phyloP scores from a whole-genome alignment of 768 basidiomycete species.

The Hericium coralloides region DNA sequence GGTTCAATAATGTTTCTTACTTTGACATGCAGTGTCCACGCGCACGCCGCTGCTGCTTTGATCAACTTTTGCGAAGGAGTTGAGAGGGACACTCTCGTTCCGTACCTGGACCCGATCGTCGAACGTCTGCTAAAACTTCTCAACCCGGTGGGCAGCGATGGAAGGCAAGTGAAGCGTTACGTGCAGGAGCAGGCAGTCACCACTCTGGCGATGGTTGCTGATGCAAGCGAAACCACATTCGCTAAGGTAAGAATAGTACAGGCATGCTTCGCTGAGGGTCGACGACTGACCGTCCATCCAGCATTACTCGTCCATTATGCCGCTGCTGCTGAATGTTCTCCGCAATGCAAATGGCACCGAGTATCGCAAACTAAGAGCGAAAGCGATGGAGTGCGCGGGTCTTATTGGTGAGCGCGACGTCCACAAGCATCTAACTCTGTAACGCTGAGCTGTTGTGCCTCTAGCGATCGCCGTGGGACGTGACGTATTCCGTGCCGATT shows the following conservation, averaged over 20 bases:
- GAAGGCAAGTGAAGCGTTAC: slow-evolving; percentile 43
- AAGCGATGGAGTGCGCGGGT: slow-evolving; percentile 90
- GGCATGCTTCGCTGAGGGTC: not conserved
- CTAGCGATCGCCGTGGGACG: slow-evolving; percentile 81
- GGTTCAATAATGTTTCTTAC: slow-evolving; percentile 1
- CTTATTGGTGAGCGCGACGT: slow-evolving; percentile 53
- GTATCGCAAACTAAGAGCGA: slow-evolving; percentile 60
- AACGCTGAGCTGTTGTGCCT: not conserved
- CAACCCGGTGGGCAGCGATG: slow-evolving; percentile 35
- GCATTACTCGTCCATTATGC: slow-evolving; percentile 78
- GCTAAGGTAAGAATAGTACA: slow-evolving; percentile 39
- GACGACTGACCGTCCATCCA: slow-evolving; percentile 17
- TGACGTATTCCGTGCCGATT: slow-evolving; percentile 70
- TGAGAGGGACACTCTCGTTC: slow-evolving; percentile 58
- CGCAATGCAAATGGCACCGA: slow-evolving; percentile 59
- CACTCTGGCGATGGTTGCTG: slow-evolving; percentile 83
- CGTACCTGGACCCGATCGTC: slow-evolving; percentile 76
- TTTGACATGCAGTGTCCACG: slow-evolving; percentile 51
- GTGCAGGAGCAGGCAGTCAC: slow-evolving; percentile 88
- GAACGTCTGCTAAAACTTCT: slow-evolving; percentile 60
- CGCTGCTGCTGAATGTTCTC: slow-evolving; percentile 67
- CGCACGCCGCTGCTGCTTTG: slow-evolving; percentile 79
- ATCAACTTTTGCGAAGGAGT: slow-evolving; percentile 92
- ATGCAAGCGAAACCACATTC: slow-evolving; percentile 74
- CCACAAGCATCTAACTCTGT: not conserved